Evolutionary conservation across 106 monocot genomes (phyloP).

Genomic region (Hemerocallis citrina): DNA sequence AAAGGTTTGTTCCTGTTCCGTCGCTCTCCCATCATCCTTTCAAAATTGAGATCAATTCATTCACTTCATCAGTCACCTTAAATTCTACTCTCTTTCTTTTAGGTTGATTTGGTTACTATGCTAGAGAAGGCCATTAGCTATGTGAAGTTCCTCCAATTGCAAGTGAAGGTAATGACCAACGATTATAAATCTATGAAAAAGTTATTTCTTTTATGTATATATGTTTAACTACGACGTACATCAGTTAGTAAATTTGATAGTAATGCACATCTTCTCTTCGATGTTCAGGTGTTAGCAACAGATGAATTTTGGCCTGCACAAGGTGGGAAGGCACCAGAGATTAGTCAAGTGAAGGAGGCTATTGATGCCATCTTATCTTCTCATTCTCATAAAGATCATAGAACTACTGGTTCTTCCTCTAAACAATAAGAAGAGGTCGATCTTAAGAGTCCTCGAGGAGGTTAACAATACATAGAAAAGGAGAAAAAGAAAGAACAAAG

Average conservation of each 20-base stretch:
- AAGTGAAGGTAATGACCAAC: conserved; percentile 66
- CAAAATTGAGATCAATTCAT: not conserved
- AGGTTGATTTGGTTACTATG: conserved; percentile 99
- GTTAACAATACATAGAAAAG: too few species aligned
- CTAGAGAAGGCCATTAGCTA: conserved; percentile 93
- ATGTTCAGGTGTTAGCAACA: conserved; percentile 80
- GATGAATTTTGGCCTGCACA: conserved; percentile 94
- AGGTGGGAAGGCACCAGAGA: conserved; percentile 74
- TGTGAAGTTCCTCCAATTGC: conserved; percentile 95
- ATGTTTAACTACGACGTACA: not conserved
- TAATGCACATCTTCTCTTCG: too few species aligned
- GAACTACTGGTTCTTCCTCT: conserved; percentile 12
- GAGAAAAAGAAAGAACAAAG: not conserved
- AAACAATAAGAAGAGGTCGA: conserved; percentile 9
- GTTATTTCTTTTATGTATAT: conserved; percentile 7
- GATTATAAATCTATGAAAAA: not conserved
- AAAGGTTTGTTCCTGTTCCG: conserved; percentile 36
- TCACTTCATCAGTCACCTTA: not conserved
- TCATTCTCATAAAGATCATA: too few species aligned
- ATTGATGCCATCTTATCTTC: conserved; percentile 82
- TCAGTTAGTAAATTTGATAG: not conserved
- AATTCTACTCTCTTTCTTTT: not conserved
- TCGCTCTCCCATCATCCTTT: too few species aligned
- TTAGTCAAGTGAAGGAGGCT: conserved; percentile 81
- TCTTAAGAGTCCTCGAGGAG: not conserved